These are phyloP conservation scores for Wickerhamiella vanderwaltii DNA, from an alignment of 805 yeast genomes.

Conservation along the genomic window DNA sequence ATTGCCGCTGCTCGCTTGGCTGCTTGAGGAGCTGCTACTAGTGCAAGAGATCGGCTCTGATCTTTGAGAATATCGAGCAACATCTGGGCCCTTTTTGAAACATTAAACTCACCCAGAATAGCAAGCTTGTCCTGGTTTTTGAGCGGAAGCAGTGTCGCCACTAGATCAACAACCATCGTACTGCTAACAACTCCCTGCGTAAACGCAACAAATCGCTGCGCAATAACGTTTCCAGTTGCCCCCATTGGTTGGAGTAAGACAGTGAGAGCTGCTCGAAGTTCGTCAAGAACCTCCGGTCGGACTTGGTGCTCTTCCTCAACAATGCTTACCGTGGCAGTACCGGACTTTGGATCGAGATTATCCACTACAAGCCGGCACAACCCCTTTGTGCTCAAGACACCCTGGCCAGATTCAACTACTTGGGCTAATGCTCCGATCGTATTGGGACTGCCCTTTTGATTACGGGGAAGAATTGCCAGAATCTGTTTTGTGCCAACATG, in stretches of 20 bases:
- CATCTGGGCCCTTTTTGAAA: conserved; percentile 20
- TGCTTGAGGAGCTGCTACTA: background rate
- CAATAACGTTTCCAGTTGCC: conserved; percentile 10
- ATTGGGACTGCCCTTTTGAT: conserved; percentile 6
- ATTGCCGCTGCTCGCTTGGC: background rate
- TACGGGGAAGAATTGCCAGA: conserved; percentile 12
- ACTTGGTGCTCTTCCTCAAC: conserved; percentile 6
- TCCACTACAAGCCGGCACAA: conserved; percentile 14
- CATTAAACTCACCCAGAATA: conserved; percentile 23
- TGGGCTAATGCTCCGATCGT: conserved; percentile 20
- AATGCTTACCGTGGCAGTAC: conserved; percentile 8
- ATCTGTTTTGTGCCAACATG: conserved; percentile 8
- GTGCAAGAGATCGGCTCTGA: conserved; percentile 13
- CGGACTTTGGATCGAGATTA: background rate
- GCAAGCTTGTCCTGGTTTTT: conserved; percentile 23
- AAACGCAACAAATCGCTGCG: conserved; percentile 18
- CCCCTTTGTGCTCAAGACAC: conserved; percentile 13
- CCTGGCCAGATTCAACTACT: conserved; percentile 11
- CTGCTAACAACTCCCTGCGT: conserved; percentile 21
- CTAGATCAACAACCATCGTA: conserved; percentile 27
- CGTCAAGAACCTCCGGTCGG: conserved; percentile 12
- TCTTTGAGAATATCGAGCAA: conserved; percentile 16
- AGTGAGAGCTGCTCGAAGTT: conserved; percentile 14
- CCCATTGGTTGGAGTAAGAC: conserved; percentile 13
- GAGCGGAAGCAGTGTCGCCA: conserved; percentile 28